Evolutionary conservation across 2,329 filamentous ascomycete genomes (phyloP), one percentile per base, ranked within the genome.

Genomic region (Plectosphaerella cucumerina): DNA sequence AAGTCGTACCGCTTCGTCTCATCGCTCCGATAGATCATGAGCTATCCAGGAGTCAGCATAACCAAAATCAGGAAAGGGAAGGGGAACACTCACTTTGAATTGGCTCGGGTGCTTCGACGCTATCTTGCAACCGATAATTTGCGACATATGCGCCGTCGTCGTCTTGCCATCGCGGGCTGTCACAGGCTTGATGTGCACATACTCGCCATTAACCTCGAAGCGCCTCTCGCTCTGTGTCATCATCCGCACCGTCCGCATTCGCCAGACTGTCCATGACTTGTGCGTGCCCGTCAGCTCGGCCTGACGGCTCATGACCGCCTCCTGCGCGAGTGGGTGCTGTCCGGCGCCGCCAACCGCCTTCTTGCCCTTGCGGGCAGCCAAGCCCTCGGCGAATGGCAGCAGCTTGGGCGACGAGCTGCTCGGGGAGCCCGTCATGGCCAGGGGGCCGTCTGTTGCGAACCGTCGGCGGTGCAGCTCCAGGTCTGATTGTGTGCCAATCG

Each of bases 1-100:
- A 94, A 94, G 58, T 94, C 89, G 67, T 94, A 94, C 53, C 89
- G 72, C 70, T 93, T 93, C 54, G 80, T 86, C 70, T 92, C 89
- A 2, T 84, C 82, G 46, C 85, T 83, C 64, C 85, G 86, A 67
- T 87, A 92, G 20, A 93, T 86, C 49, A 90, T 75, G 21, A 86
- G 71, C 82, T 85, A 33, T 35, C 14, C 34, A 18, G 18, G 12
- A 43, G 44, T n/a, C 14, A 42, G 41, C 20, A 52, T 44, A 31
- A 53, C 41, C 22, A 50, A 44, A 21, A 11, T 14, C 33, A 20
- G 20, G 37, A 43, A 46, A n/a, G n/a, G n/a, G n/a, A 20, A 37
- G 12, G 4, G 6, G 26, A 26, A 18, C 11, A 65, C 72, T 53
- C 70, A 90, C 86, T 69, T 91, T 86, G 65, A 94, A 89, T 63